Evolutionary conservation across 495 filamentous ascomycete species (phyloP).

Genomic region (Trypethelium eluteriae): DNA sequence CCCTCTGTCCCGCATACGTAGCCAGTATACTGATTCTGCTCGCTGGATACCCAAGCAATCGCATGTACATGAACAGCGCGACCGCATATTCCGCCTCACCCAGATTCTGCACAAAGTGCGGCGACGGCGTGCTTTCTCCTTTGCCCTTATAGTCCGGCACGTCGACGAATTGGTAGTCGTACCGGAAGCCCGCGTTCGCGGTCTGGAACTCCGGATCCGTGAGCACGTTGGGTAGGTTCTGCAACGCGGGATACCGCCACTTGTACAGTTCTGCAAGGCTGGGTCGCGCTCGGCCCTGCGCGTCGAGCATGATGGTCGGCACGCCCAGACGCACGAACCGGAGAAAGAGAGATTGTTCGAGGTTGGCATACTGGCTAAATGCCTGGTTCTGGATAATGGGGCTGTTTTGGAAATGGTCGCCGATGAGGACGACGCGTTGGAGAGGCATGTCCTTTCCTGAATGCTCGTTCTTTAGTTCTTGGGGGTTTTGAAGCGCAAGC

Average conservation of each 20-base stretch:
- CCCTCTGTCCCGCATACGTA: conserved; percentile 90
- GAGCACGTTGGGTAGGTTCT: conserved; percentile 68
- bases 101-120: conserved; percentile 94
- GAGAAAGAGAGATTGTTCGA: conserved; percentile 92
- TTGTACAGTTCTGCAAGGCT: conserved; percentile 83
- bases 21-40: conserved; percentile 82
- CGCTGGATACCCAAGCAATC: conserved; percentile 90
- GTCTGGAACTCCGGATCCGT: conserved; percentile 60
- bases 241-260: conserved; percentile 82
- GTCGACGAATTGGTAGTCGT: conserved; percentile 96
- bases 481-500: conserved; percentile 72
- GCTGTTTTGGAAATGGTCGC: conserved; percentile 94
- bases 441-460: conserved; percentile 58
- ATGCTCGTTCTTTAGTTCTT: conserved; percentile 4
- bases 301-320: conserved; percentile 79
- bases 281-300: conserved; percentile 81
- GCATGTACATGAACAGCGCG: conserved; percentile 95
- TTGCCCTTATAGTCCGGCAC: conserved; percentile 87
- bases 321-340: conserved; percentile 84
- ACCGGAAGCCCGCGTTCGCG: conserved; percentile 86
- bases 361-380: conserved; percentile 91
- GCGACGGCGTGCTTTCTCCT: conserved; percentile 84
- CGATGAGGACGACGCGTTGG: conserved; percentile 84
- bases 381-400: conserved; percentile 92
- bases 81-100: conserved; percentile 97